phyloP scores from a whole-genome alignment of 768 basidiomycete genomes.

The Termitomyces sp. region DNA sequence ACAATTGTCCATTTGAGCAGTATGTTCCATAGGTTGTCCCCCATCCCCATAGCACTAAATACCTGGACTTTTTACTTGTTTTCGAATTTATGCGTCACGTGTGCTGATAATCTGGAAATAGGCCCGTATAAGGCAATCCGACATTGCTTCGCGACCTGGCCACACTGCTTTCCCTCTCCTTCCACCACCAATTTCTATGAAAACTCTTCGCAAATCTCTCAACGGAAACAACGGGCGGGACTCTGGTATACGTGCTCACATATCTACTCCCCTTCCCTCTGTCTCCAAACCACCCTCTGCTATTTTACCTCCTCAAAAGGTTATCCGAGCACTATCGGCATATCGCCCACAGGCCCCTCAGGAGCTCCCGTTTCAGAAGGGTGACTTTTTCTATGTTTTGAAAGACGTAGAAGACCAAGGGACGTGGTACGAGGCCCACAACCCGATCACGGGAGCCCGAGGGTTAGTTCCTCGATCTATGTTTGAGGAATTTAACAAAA shows the following conservation, averaged over 20 bases:
- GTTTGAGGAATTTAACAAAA: conserved; percentile 91
- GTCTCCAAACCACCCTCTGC: conserved; percentile 67
- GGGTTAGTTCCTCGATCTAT: conserved; percentile 83
- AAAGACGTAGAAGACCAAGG: conserved; percentile 56
- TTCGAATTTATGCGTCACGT: conserved; percentile 9
- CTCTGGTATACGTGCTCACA: conserved; percentile 45
- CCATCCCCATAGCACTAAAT: neutral
- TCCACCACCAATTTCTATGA: conserved; percentile 45
- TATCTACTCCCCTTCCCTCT: conserved; percentile 64
- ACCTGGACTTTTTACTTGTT: neutral
- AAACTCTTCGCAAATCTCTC: conserved; percentile 78
- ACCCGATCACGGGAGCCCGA: conserved; percentile 85
- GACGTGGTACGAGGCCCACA: conserved; percentile 90
- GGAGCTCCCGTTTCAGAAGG: conserved; percentile 85
- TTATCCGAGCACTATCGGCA: conserved; percentile 76
- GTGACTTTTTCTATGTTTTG: conserved; percentile 97
- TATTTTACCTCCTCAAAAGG: conserved; percentile 86
- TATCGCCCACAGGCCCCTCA: conserved; percentile 72
- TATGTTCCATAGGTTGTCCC: neutral
- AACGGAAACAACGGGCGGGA: conserved; percentile 62
- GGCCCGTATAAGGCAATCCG: conserved; percentile 7
- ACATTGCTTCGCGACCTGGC: conserved; percentile 23
- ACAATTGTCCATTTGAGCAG: neutral
- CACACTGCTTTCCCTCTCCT: conserved; percentile 10
- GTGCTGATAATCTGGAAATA: conserved; percentile 17